These are phyloP conservation scores for Juglanconis sp. DNA, from an alignment of 2,329 filamentous ascomycete genomes.

Conservation along the genomic window DNA sequence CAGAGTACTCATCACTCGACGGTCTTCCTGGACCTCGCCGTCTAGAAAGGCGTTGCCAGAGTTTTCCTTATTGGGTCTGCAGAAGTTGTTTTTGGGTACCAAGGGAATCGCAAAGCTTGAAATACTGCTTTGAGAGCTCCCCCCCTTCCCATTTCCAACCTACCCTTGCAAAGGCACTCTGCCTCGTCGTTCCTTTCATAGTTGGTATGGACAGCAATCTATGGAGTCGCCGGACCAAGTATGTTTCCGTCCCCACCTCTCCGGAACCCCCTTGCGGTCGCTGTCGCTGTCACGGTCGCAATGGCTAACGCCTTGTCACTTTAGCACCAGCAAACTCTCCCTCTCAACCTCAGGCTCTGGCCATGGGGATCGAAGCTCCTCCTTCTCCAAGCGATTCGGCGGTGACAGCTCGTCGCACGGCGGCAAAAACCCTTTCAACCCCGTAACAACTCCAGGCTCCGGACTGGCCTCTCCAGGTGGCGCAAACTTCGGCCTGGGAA, in stretches of 20 bases:
- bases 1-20: neutral
- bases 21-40: neutral
- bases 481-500: constrained; percentile 88
- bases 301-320: constrained; percentile 20
- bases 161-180: constrained; percentile 10
- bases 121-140: constrained; percentile 10
- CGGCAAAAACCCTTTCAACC: constrained; percentile 75
- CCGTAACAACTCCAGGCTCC: constrained; percentile 66
- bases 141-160: neutral
- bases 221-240: constrained; percentile 86
- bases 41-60: neutral
- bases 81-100: constrained; percentile 3
- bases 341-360: constrained; percentile 68
- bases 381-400: constrained; percentile 71
- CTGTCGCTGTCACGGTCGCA: neutral
- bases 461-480: constrained; percentile 70
- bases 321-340: constrained; percentile 84
- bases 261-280: no score
- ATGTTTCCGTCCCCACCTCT: constrained; percentile 32
- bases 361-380: constrained; percentile 56
- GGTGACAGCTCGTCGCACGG: constrained; percentile 71
- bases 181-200: constrained; percentile 17
- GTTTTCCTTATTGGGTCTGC: neutral
- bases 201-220: constrained; percentile 56
- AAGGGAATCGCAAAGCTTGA: constrained; percentile 10